Base-by-base conservation (phyloP, 495 filamentous ascomycete species). In the Saxophila tyrrhenica region DNA sequence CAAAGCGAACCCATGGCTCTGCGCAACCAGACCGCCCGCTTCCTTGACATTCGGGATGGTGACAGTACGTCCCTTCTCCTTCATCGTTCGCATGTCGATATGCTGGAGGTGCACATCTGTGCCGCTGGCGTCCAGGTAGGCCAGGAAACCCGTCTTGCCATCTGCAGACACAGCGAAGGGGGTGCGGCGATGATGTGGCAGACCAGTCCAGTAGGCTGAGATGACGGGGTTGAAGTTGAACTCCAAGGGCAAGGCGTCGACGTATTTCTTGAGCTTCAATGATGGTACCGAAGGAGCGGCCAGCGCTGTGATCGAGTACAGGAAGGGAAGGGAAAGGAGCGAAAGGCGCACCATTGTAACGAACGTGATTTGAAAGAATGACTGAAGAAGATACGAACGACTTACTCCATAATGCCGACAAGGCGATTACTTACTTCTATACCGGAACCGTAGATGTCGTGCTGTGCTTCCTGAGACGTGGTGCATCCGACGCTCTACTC, bases 1-100 rank as follows among this genome's bases (percentile, higher is more conserved):
- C 5, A 78, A 60, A 13, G 77, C 75, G 62, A 80, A 80, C 13
- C 75, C 77, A 57, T 80, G 75, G 52, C 76, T 69, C 52, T 77
- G 75, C 42, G 76, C 76, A 17, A 78, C 72, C 15, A 79, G 68
- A 43, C 76, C 76, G 24, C 73, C 73, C n/a, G 73, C 76, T 67
- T 78, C 73, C 42, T 74, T 16, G 13, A 57, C 48, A 21, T 57
- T 72, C 25, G 68, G 25, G 29, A 77, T 66, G 16, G 72, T 71
- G 0, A 75, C 64, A 0, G 69, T 56, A 41, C 64, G 69, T 5
- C 74, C 74, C 8, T 71, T 72, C n/a, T 72, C 71, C 17, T 61
- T 57, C 50, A 79, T 77, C 10, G 73, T 71, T 11, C 50, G 57
- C 0, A 71, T 65, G 50, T 76, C 66, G 25, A 79, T 59, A 47